A percentile compares a stretch with the other conserved stretches of the same genome.
phyloP scores from a whole-genome alignment of 257 asterid genomes.

The Solanum dulcamara region DNA sequence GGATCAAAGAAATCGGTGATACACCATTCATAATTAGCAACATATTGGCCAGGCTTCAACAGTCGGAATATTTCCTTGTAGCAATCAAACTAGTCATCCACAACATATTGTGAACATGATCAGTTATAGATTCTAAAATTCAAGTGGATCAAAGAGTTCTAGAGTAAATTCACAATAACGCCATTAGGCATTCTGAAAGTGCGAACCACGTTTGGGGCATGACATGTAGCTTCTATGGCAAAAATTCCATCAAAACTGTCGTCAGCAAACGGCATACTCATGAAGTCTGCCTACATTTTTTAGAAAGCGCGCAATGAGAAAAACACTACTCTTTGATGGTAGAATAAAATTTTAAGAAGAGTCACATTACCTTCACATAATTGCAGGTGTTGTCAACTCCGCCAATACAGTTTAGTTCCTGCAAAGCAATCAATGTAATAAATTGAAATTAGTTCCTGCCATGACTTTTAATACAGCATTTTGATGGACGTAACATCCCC shows the following conservation, averaged over 20 bases:
- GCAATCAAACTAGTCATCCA: not conserved
- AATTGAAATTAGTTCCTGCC: not conserved
- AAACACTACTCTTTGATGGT: not conserved
- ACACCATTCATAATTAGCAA: slow-evolving; percentile 5
- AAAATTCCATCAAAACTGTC: slow-evolving; percentile 3
- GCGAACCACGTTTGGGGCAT: slow-evolving; percentile 1
- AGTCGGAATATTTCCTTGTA: slow-evolving; percentile 4
- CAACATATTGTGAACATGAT: not conserved
- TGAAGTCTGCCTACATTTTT: not conserved
- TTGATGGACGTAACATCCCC: too few relatives aligned
- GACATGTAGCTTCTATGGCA: slow-evolving; percentile 6
- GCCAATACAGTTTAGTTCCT: not conserved
- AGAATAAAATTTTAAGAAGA: not conserved
- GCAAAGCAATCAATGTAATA: not conserved
- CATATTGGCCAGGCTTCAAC: not conserved
- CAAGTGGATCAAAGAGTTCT: not conserved
- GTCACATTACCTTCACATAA: not conserved
- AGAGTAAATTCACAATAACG: not conserved
- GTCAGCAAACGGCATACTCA: not conserved
- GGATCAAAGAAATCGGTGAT: slow-evolving; percentile 1
- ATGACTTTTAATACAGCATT: too few relatives aligned
- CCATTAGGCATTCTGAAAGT: not conserved
- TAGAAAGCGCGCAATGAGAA: not conserved
- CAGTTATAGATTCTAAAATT: not conserved
- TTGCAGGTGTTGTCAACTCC: not conserved